Base-by-base conservation (phyloP, 2,329 filamentous ascomycete species). In the Pseudogymnoascus sp. region DNA sequence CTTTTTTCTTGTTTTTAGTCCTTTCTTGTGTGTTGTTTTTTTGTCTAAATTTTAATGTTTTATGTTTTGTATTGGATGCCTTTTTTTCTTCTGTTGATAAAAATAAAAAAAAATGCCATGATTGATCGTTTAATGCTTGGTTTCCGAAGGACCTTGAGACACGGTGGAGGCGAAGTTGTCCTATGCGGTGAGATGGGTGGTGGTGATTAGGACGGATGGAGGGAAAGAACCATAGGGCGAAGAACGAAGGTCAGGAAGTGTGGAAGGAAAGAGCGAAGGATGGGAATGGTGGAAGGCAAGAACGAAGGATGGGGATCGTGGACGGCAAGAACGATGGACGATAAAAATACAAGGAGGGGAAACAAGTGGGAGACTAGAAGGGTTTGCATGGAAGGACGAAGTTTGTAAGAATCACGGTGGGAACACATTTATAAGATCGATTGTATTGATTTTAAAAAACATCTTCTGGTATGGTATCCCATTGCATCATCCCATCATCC, bases 41-140 rank as follows among this genome's bases (percentile, higher is more conserved):
- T 60, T 61, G 35, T 42, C n/a, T 42, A 61, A 40, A 61, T 42
- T 38, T 61, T 42, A 61, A 61, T 61, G 59, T 56, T 56, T 56
- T 56, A 56, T 56, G 26, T 56, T 53, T 53, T 56, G 50, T 56
- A 33, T 56, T 56, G 26, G 50, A 19, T 1, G 11, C 26, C 26
- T 6, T 31, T 31, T 53, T 16, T 19, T 33, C 10, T n/a, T 13
- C 26, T 56, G 50, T 56, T 11, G n/a, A 56, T 56, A 56, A 56
- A 56, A 56, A 56, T 13, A 56, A 56, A 56, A 56, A 56, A 56
- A 33, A 56, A 33, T 19, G 16, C 29, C 16, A 56, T 56, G 29
- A 56, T 50, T 31, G 7, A 56, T 21, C 16, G n/a, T 16, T 16
- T 53, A 7, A 11, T 31, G 24, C 1, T n/a, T 53, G 8, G n/a